Conservation (phyloP, 176 grass and related monocot genomes). For the Tillandsia leiboldiana region DNA sequence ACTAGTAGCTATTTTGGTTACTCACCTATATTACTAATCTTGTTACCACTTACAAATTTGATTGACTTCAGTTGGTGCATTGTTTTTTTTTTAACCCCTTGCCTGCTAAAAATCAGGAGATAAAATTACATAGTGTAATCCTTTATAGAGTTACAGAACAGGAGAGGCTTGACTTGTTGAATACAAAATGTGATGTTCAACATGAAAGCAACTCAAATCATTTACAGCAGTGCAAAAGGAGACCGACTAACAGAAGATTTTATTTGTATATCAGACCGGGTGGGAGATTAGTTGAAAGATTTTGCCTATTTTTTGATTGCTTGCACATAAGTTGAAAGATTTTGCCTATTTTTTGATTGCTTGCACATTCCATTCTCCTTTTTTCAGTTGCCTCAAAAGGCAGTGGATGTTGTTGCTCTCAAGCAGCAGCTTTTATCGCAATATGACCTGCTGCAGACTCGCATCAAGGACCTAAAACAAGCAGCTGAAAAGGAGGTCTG, state of each 20-base stretch:
- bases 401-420: constrained; percentile 64
- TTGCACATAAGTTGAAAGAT: not conserved
- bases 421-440: constrained; percentile 87
- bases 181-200: not conserved
- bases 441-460: constrained; percentile 77
- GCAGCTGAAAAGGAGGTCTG: constrained; percentile 76
- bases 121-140: too few relatives aligned
- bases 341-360: not conserved
- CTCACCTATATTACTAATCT: too few relatives aligned
- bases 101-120: too few relatives aligned
- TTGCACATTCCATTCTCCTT: not conserved
- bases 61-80: too few relatives aligned
- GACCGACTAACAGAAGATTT: not conserved
- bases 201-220: not conserved
- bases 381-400: constrained; percentile 70
- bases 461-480: constrained; percentile 70
- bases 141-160: too few relatives aligned
- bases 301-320: not conserved
- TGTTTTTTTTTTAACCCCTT: too few relatives aligned
- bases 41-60: too few relatives aligned
- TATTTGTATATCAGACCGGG: not conserved
- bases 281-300: not conserved
- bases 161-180: too few relatives aligned
- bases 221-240: not conserved
- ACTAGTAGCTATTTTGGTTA: too few relatives aligned